Evolutionary conservation across 495 filamentous ascomycete species (phyloP).

Genomic region (Neurospora sp.): DNA sequence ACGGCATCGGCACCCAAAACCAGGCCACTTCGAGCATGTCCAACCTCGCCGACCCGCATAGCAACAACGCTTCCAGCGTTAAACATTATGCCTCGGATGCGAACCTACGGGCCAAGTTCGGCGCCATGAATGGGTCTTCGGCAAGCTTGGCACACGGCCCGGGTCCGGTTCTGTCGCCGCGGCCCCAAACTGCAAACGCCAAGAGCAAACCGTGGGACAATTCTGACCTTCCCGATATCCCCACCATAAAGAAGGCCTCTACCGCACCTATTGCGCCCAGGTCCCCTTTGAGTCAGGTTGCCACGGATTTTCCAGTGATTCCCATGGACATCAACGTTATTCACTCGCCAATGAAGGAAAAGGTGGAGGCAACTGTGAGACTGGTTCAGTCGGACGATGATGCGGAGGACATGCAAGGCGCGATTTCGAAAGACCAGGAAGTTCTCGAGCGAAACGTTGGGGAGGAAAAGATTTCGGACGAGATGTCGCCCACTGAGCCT

Average conservation of each 20-base stretch:
- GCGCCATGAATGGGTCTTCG: conserved; percentile 12
- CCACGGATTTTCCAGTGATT: conserved; percentile 13
- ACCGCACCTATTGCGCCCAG: conserved; percentile 14
- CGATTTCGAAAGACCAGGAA: background rate
- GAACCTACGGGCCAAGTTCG: conserved; percentile 23
- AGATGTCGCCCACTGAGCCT: background rate
- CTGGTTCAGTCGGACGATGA: conserved; percentile 5
- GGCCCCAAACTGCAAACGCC: conserved; percentile 25
- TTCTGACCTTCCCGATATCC: conserved; percentile 26
- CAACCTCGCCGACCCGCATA: conserved; percentile 17
- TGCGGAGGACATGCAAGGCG: background rate
- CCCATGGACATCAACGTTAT: conserved; percentile 21
- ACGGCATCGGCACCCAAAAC: conserved; percentile 18
- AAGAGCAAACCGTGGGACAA: conserved; percentile 26
- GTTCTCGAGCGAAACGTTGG: background rate
- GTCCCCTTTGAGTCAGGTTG: conserved; percentile 23
- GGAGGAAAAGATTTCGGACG: background rate
- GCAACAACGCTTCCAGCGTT: conserved; percentile 18
- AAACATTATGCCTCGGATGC: conserved; percentile 27
- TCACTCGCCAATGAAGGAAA: conserved; percentile 22
- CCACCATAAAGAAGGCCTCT: conserved; percentile 18
- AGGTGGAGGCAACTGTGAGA: conserved; percentile 6
- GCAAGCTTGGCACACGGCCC: conserved; percentile 11
- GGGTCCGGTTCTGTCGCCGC: conserved; percentile 9
- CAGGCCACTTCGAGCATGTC: conserved; percentile 29